Evolutionary conservation across 1,284 basidiomycete genomes (phyloP), one percentile per base, ranked within the genome.

Genomic region (Ceratobasidium sp.): DNA sequence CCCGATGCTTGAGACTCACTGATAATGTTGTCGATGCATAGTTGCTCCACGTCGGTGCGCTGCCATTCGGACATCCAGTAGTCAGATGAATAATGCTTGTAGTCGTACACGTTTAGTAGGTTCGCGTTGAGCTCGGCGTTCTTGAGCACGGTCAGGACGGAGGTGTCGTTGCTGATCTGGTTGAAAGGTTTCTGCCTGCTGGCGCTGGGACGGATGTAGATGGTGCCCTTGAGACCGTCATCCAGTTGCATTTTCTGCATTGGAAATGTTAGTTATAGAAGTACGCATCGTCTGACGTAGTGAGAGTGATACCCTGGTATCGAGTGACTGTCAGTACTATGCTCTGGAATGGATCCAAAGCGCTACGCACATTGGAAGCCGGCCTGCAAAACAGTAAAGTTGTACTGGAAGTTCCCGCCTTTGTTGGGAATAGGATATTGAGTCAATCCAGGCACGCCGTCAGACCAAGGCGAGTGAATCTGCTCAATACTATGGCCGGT

Each of bases 1-100:
- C 10, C 38, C 5, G 18, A 20, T 27, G 2, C 6, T 2, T 1
- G 20, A 14, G 10, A 27, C 69, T 48, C 30, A 71, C 69, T 71
- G 41, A 79, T 46, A 4, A 79, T 52, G 16, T 75, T 77, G 46
- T 79, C 78, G n/a, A 79, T 69, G 54, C 78, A 79, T 6, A 79
- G 54, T 48, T 67, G 59, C 46, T 79, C 78, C 16, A 75, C 59
- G 23, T 76, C 52, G 46, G 71, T 78, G 23, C 71, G 50, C n/a
- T 68, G 55, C 73, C 78, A 79, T 44, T 77, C 74, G 0, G 50
- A 41, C 23, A 79, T 46, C 64, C 68, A 75, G 48, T 50, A 33
- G 27, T 79, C 78, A 3, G 74, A 77, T 8, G 76, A 57, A 23
- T 68, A 76, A 54, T 79, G 78, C 33, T 67, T 77, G 55, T 75